A percentile compares a stretch with the other conserved stretches of the same genome.
phyloP scores from a whole-genome alignment of 2,329 filamentous ascomycete genomes.

The Aspergillus fumigatiaffinis region DNA sequence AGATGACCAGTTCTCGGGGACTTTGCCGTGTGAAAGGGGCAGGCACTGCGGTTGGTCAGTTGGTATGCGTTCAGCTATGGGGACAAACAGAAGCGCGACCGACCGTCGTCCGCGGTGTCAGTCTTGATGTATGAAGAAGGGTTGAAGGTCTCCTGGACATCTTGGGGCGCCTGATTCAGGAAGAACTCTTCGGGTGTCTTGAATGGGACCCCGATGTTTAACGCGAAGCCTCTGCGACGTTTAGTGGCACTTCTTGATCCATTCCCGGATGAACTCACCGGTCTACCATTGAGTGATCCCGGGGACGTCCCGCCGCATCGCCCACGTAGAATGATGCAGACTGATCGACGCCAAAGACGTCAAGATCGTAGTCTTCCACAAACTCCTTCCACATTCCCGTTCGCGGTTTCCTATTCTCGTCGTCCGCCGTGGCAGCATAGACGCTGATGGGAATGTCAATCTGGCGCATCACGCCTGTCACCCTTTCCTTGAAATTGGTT shows the following conservation, averaged over 20 bases:
- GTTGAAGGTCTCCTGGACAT: conserved; percentile 69
- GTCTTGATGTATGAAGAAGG: conserved; percentile 53
- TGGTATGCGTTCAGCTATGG: not conserved
- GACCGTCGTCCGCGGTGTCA: conserved; percentile 31
- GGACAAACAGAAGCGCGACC: conserved; percentile 3
- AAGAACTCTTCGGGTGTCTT: conserved; percentile 92
- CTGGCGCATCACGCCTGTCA: conserved; percentile 62
- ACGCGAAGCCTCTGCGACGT: conserved; percentile 68
- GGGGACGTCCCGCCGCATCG: conserved; percentile 64
- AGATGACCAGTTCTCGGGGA: conserved; percentile 70
- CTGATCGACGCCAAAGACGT: conserved; percentile 60
- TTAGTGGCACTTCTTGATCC: conserved; percentile 2
- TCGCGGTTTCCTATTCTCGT: conserved; percentile 81
- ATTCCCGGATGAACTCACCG: conserved; percentile 37
- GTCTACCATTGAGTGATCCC: conserved; percentile 60
- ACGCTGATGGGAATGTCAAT: conserved; percentile 68
- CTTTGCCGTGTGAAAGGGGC: conserved; percentile 56
- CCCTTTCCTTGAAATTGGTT: conserved; percentile 78
- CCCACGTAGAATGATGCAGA: conserved; percentile 78
- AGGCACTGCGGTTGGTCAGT: conserved; percentile 11
- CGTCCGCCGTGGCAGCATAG: conserved; percentile 81
- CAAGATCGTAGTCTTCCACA: conserved; percentile 58
- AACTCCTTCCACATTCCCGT: conserved; percentile 81
- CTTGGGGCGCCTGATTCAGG: conserved; percentile 60
- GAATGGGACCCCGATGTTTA: conserved; percentile 77